Evolutionary conservation across 495 filamentous ascomycete genomes (phyloP), one percentile per base, ranked within the genome.

Genomic region (Daldinia grandis): DNA sequence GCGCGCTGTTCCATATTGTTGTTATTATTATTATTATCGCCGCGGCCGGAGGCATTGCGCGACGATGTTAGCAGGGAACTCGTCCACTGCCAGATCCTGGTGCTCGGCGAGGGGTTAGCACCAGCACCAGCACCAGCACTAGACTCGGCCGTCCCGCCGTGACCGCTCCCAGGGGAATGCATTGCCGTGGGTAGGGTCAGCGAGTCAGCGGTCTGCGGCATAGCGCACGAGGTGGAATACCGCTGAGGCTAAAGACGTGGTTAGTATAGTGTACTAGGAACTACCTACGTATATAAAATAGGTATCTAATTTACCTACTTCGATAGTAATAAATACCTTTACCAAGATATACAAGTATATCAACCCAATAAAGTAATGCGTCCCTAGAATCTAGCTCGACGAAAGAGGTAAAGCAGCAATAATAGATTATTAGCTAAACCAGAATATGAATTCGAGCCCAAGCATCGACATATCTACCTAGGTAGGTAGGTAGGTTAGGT

Each of bases 181-280:
- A 72, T 72, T 15, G 69, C 69, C 54, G 69, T 64, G n/a, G 69
- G 69, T 4, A 72, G 50, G 7, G 69, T 68, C 30, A 72, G 47
- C 30, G 69, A 72, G 64, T 72, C 64, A 10, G 69, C 49, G 6
- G 69, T 59, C 56, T 8, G 69, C 37, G 69, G 61, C 69, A 72
- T 72, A 4, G 28, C 17, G 54, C 7, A 21, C 7, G 24, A 21
- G 6, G 15, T 28, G 4, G 35, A 14, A 14, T 14, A 30, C 2
- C 12, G 4, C 27, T 7, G 10, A 30, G 25, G 3, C 49, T 53
- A 8, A 17, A 30, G 25, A 30, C 12, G 5, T n/a, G 1, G 12
- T 17, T 28, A 19, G 42, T 49, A 49, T 49, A 19, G 17, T 33
- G 10, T 47, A 21, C 2, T 47, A 19, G n/a, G n/a, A n/a, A n/a